phyloP scores from a whole-genome alignment of 139 green algal species.

The Closterium sp. region DNA sequence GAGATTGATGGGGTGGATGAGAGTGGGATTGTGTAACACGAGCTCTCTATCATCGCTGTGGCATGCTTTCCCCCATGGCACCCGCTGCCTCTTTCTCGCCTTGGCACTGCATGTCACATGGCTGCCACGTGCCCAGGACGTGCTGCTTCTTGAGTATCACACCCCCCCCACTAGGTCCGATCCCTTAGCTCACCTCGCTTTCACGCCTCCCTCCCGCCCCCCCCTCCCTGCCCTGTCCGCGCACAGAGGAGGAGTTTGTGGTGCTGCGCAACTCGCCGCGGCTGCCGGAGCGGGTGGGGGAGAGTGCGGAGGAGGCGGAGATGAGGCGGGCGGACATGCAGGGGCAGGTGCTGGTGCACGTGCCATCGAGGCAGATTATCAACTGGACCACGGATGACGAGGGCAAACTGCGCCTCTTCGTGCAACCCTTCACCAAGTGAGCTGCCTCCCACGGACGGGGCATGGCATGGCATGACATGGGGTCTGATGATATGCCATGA shows the following conservation, averaged over 20 bases:
- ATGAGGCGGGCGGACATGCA: slow-evolving; percentile 3
- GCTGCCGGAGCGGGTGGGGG: not conserved
- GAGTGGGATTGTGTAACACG: no score
- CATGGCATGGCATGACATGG: not conserved
- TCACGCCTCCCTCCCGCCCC: not conserved
- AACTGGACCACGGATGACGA: slow-evolving; percentile 28
- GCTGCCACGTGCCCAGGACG: no score
- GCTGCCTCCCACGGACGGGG: not conserved
- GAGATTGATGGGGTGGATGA: no score
- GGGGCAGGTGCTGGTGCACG: slow-evolving; percentile 38
- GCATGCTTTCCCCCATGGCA: no score
- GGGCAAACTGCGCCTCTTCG: slow-evolving; percentile 31
- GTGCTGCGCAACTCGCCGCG: slow-evolving; percentile 19
- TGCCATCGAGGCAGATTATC: slow-evolving; percentile 31
- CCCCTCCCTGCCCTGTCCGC: not conserved
- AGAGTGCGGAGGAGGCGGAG: not conserved
- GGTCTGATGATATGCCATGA: no score
- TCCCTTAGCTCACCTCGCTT: not conserved
- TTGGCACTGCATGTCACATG: no score
- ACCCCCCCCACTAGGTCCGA: no score
- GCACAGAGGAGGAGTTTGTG: slow-evolving; percentile 39
- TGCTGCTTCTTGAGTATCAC: no score
- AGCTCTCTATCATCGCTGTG: no score
- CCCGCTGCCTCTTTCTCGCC: no score
- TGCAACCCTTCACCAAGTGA: slow-evolving; percentile 15